Conservation (phyloP, 139 green algal species). For the Chlamydomonas incerta region DNA sequence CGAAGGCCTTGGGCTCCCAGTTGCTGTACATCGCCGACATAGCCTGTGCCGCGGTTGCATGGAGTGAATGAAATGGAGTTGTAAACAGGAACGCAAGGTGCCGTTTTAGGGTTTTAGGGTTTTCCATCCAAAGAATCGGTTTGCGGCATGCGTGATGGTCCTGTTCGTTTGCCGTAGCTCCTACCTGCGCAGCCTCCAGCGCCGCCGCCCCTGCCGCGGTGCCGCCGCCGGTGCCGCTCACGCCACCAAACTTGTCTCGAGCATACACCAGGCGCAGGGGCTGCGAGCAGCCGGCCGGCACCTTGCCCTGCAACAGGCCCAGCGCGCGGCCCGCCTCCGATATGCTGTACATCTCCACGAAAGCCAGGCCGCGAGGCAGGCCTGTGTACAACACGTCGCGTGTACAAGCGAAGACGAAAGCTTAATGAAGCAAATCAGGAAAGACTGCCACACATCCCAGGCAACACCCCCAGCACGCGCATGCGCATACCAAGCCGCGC, state of each 20-base stretch:
- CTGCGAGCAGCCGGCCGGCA: constrained; percentile 36
- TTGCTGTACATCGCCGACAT: constrained; percentile 50
- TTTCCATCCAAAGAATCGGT: too few relatives aligned
- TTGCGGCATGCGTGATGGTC: too few relatives aligned
- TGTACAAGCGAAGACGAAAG: too few relatives aligned
- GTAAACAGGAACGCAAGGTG: too few relatives aligned
- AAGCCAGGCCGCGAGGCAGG: constrained; percentile 25
- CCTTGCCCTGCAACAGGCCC: constrained; percentile 15
- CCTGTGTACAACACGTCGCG: too few relatives aligned
- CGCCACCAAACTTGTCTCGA: constrained; percentile 35
- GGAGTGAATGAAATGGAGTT: too few relatives aligned
- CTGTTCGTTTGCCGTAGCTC: not conserved
- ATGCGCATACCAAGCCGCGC: too few relatives aligned
- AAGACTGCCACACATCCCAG: too few relatives aligned
- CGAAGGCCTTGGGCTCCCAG: constrained; percentile 28
- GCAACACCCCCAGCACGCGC: too few relatives aligned
- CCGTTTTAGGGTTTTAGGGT: too few relatives aligned
- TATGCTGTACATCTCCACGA: constrained; percentile 33
- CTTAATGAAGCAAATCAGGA: too few relatives aligned
- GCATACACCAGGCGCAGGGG: constrained; percentile 57
- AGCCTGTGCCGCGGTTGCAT: too few relatives aligned
- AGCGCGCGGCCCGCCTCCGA: constrained; percentile 14
- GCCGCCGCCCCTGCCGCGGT: constrained; percentile 22
- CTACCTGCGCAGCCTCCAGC: constrained; percentile 39
- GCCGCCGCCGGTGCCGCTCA: not conserved